Base-by-base conservation (phyloP, 495 filamentous ascomycete species). In the Aspergillus mulundensis region DNA sequence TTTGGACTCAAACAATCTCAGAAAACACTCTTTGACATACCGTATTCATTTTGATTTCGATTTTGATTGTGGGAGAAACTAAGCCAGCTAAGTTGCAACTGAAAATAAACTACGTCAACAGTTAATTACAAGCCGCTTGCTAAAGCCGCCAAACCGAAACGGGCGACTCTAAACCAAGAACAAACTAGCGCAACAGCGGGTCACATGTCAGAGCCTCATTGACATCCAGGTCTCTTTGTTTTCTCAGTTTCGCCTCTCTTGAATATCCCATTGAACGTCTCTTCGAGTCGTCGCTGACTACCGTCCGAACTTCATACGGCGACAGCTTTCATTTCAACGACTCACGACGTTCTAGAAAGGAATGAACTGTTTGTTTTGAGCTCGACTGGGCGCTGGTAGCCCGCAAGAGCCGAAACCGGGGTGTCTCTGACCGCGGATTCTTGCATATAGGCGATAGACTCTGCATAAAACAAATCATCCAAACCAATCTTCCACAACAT, bases 1-100 rank as follows among this genome's bases (percentile, higher is more conserved):
- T 40, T 2, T 2, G 15, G 20, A 28, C 14, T 34, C 14, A 14
- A 15, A 15, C 7, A 38, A 2, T 36, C 5, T 11, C 7, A 36
- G 32, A 2, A 10, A 19, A 8, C 25, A 8, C 7, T 30, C 0
- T 39, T 15, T 5, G 28, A 48, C 67, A 54, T 68, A 79, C 77
- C 45, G 77, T 78, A 59, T 80, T 81, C 77, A 80, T 79, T 52
- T 18, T 62, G 58, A 21, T 50, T 38, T 42, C 18, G 24, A 1
- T 18, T 39, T 25, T 24, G 47, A 51, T 28, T 28, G 54, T 24
- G 54, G 42, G 48, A 61, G 61, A 56, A 60, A 47, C 44, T 38
- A 16, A 15, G 46, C 48, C 21, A 58, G 41, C 20, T 44, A 36
- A 36, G 38, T 23, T 45, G 40, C 41, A 49, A 48, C 44, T 28